phyloP scores from a whole-genome alignment of 257 asterid genomes.

The Solanum arcanum region DNA sequence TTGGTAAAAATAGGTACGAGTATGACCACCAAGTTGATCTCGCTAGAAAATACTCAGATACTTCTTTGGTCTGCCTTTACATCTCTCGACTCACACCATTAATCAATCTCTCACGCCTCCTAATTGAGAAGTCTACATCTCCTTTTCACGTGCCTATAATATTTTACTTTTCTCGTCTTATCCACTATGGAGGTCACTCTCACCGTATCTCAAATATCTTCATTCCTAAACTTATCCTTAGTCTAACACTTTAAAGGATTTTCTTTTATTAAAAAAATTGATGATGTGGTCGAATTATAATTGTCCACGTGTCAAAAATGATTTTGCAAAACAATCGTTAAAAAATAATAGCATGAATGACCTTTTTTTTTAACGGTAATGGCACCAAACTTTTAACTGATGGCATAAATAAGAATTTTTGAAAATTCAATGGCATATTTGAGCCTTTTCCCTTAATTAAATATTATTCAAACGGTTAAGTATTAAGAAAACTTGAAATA shows the following conservation, averaged over 20 bases:
- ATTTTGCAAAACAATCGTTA: too few species aligned
- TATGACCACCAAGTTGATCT: neutral
- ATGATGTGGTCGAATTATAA: too few species aligned
- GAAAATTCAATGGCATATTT: too few species aligned
- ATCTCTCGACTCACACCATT: neutral
- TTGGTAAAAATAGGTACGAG: neutral
- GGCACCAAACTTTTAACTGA: too few species aligned
- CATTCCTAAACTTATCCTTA: neutral
- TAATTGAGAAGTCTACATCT: neutral
- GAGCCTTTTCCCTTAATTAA: too few species aligned
- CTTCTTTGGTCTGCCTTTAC: neutral
- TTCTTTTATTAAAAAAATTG: too few species aligned
- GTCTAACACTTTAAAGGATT: neutral
- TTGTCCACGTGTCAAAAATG: too few species aligned
- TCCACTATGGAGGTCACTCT: neutral
- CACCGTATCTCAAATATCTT: too few species aligned
- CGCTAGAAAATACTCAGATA: neutral
- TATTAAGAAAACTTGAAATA: neutral
- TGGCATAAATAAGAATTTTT: too few species aligned
- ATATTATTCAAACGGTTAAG: neutral
- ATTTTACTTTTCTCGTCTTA: neutral
- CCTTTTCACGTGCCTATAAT: neutral
- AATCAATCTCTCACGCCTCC: neutral
- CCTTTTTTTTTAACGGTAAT: too few species aligned
- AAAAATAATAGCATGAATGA: too few species aligned